A percentile compares a stretch with the other conserved stretches of the same genome.
phyloP scores from a whole-genome alignment of 176 grass and related monocot species.

The Sorghum bicolor region DNA sequence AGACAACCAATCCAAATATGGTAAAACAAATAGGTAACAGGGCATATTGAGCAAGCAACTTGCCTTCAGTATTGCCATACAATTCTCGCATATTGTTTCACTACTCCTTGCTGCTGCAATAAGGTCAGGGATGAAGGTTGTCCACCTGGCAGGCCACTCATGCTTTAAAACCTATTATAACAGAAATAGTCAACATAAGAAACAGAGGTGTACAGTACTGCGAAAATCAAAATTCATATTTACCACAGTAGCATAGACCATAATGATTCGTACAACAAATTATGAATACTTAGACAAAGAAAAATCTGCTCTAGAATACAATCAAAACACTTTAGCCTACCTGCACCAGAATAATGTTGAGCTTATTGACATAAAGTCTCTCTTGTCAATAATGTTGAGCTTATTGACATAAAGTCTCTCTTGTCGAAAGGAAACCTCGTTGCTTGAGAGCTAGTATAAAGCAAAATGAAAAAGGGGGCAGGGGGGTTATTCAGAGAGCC shows the following conservation, averaged over 20 bases:
- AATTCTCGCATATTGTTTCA: conserved; percentile 91
- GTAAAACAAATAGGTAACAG: conserved; percentile 12
- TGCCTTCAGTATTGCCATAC: conserved; percentile 98
- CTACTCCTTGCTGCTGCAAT: conserved; percentile 82
- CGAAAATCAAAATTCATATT: not conserved
- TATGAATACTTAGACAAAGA: not conserved
- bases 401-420: conserved; percentile 97
- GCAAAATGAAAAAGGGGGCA: not conserved
- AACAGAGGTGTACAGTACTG: not conserved
- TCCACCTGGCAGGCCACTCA: conserved; percentile 90
- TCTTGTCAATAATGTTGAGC: conserved; percentile 85
- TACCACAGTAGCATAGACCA: not conserved
- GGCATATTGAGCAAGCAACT: not conserved
- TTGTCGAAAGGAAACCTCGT: conserved; percentile 75
- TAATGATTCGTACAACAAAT: not conserved
- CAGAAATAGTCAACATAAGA: not conserved
- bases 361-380: conserved; percentile 93
- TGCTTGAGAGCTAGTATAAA: conserved; percentile 62
- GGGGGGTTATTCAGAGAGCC: not conserved
- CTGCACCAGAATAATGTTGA: conserved; percentile 95
- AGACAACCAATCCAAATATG: conserved; percentile 15
- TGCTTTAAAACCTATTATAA: conserved; percentile 73
- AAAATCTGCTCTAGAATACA: not conserved
- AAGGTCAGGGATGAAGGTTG: conserved; percentile 87
- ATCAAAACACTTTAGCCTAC: conserved; percentile 38